Evolutionary conservation across 306 rosid species (phyloP).

Genomic region (Fragaria vesca): DNA sequence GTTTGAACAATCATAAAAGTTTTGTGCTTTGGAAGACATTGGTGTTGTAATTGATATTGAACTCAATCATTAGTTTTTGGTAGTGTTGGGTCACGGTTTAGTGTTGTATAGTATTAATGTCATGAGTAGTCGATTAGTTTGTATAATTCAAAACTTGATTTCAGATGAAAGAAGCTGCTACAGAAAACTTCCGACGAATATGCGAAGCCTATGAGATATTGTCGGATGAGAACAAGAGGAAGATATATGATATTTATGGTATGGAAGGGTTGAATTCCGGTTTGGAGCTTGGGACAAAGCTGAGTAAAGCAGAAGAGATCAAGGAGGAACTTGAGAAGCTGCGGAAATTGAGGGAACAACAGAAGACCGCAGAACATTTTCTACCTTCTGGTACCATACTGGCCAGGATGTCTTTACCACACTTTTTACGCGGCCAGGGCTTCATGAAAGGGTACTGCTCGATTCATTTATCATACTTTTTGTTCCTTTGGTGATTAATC

Average conservation of each 20-base stretch:
- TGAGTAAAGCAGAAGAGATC: slow-evolving; percentile 70
- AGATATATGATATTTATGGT: slow-evolving; percentile 88
- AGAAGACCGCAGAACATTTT: slow-evolving; percentile 58
- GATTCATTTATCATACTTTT: slow-evolving; percentile 3
- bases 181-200: slow-evolving; percentile 87
- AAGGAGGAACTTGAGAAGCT: slow-evolving; percentile 79
- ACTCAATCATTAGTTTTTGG: neutral
- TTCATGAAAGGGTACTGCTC: slow-evolving; percentile 72
- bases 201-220: slow-evolving; percentile 89
- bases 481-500: slow-evolving; percentile 6
- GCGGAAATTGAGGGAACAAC: slow-evolving; percentile 57
- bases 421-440: slow-evolving; percentile 57
- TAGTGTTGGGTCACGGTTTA: neutral
- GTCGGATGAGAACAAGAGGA: slow-evolving; percentile 74
- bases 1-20: neutral
- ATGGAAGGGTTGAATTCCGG: slow-evolving; percentile 91
- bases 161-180: slow-evolving; percentile 89
- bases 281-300: slow-evolving; percentile 80
- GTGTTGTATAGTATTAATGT: neutral
- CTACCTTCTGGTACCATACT: slow-evolving; percentile 76
- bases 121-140: neutral
- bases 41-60: neutral
- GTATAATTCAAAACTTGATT: slow-evolving; percentile 1
- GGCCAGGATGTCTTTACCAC: slow-evolving; percentile 77
- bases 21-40: neutral